A percentile compares a stretch with the other conserved stretches of the same genome.
phyloP scores from a whole-genome alignment of 331 rosid genomes.

The Telfairia occidentalis region DNA sequence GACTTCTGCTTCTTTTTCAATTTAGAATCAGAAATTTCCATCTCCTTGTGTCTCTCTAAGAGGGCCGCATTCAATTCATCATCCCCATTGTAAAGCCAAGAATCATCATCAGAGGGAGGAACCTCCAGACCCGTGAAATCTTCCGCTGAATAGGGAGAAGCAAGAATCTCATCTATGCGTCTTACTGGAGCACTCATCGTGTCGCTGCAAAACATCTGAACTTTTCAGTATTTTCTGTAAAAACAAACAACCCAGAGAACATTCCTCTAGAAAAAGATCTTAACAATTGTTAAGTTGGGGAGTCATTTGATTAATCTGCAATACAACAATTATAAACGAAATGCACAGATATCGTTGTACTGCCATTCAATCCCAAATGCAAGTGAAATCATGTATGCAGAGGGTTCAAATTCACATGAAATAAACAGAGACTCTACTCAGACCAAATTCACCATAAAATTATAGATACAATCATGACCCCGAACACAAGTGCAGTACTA shows the following conservation, averaged over 20 bases:
- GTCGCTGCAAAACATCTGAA: slow-evolving; percentile 44
- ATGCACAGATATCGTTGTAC: background rate
- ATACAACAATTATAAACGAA: background rate
- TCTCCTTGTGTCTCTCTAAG: slow-evolving; percentile 79
- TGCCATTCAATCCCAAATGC: background rate
- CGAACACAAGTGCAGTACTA: background rate
- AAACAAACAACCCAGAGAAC: background rate
- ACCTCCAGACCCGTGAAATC: slow-evolving; percentile 47
- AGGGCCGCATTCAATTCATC: slow-evolving; percentile 71
- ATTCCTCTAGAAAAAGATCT: background rate
- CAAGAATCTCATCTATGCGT: slow-evolving; percentile 78
- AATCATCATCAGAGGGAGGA: slow-evolving; percentile 78
- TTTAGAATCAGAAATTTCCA: slow-evolving; percentile 53
- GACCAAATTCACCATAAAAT: background rate
- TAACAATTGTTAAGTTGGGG: background rate
- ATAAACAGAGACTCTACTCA: background rate
- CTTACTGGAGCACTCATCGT: slow-evolving; percentile 75
- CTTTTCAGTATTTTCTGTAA: background rate
- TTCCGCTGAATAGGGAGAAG: slow-evolving; percentile 47
- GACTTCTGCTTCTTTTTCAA: slow-evolving; percentile 53
- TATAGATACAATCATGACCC: background rate
- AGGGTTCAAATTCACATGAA: background rate
- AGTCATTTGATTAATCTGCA: background rate
- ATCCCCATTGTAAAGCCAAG: slow-evolving; percentile 81
- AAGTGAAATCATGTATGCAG: background rate